These are phyloP conservation scores for Candida boidinii DNA, from an alignment of 805 yeast genomes.

Conservation along the genomic window DNA sequence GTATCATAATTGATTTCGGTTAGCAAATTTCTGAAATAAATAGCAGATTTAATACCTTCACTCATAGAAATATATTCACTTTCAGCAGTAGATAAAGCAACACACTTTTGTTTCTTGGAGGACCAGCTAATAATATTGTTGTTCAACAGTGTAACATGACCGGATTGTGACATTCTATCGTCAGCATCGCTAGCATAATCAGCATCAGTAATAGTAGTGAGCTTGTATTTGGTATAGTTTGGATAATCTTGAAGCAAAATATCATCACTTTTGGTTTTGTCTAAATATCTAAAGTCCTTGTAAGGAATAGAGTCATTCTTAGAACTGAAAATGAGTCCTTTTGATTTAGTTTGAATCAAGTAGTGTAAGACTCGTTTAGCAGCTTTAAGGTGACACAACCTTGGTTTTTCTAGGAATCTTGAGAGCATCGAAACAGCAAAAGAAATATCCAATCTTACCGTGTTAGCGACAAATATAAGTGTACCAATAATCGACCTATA, in stretches of 20 bases:
- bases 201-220: constrained; percentile 3
- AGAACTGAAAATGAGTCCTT: too few relatives aligned
- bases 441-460: constrained; percentile 5
- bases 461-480: constrained; percentile 2
- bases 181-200: constrained; percentile 1
- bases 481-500: constrained; percentile 4
- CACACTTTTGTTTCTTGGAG: background rate
- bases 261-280: constrained; percentile 1
- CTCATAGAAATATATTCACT: background rate
- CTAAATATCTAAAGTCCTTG: constrained; percentile 3
- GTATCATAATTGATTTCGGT: too few relatives aligned
- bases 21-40: constrained; percentile 1
- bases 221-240: background rate
- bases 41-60: constrained; percentile 1
- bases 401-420: background rate
- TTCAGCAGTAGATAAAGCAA: background rate
- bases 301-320: too few relatives aligned
- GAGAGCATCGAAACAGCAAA: constrained; percentile 1
- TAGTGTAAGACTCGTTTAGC: background rate
- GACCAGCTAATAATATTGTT: constrained; percentile 1
- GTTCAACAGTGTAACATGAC: constrained; percentile 2
- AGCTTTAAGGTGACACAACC: background rate
- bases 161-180: constrained; percentile 3
- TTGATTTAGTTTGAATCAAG: background rate
- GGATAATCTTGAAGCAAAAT: constrained; percentile 3